These are phyloP conservation scores for Leishmania amazonensis DNA, from an alignment of 208 protist genomes.

Conservation along the genomic window DNA sequence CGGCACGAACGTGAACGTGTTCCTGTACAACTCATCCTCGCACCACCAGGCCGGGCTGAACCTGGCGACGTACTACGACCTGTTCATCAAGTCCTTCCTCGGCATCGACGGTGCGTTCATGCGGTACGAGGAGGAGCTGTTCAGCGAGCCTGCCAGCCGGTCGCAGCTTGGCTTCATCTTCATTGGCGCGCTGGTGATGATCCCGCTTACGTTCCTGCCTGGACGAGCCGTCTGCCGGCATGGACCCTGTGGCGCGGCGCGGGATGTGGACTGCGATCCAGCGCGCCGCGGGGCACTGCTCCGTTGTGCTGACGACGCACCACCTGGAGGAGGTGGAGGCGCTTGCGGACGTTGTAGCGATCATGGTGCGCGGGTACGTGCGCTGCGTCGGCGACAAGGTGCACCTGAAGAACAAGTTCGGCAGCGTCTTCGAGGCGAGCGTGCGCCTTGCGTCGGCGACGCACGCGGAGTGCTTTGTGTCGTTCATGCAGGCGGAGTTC, in stretches of 20 bases:
- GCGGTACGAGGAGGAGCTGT: slow-evolving; percentile 6
- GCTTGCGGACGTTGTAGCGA: slow-evolving; percentile 69
- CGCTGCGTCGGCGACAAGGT: slow-evolving; percentile 74
- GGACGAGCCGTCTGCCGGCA: slow-evolving; percentile 76
- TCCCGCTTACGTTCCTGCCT: slow-evolving; percentile 9
- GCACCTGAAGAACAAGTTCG: slow-evolving; percentile 75
- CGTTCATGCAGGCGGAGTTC: slow-evolving; percentile 46
- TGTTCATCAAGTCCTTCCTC: slow-evolving; percentile 75
- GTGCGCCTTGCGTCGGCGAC: slow-evolving; percentile 32
- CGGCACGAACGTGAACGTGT: slow-evolving; percentile 5
- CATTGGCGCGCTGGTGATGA: slow-evolving; percentile 6
- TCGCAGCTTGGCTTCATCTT: slow-evolving; percentile 35
- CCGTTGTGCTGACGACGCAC: slow-evolving; percentile 92
- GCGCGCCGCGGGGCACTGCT: slow-evolving; percentile 47
- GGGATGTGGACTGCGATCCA: slow-evolving; percentile 74
- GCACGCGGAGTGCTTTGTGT: slow-evolving; percentile 18
- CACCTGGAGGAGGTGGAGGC: slow-evolving; percentile 94
- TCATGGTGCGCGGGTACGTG: slow-evolving; percentile 87
- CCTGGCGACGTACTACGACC: slow-evolving; percentile 89
- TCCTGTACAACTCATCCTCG: slow-evolving; percentile 19
- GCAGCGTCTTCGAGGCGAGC: slow-evolving; percentile 61
- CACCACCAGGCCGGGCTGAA: slow-evolving; percentile 29
- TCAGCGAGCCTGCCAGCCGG: slow-evolving; percentile 11
- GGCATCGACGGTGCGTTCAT: slow-evolving; percentile 4
- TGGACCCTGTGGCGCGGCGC: slow-evolving; percentile 67